phyloP scores from a whole-genome alignment of 108 stramenopile species.

The Discostella stelligeroides region DNA sequence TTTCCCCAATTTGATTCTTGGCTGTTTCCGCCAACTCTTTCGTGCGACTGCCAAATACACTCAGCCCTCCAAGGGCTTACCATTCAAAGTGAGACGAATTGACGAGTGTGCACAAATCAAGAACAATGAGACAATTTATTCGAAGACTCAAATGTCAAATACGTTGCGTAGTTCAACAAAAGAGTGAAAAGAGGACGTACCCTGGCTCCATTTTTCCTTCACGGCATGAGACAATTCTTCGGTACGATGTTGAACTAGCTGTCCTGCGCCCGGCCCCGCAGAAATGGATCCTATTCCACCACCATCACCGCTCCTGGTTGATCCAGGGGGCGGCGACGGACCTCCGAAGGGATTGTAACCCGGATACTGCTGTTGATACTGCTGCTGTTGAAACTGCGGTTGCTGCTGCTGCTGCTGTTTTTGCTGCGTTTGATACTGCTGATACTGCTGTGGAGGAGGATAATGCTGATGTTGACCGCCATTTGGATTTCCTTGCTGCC shows the following conservation, averaged over 20 bases:
- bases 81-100: not conserved
- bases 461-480: not conserved
- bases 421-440: conserved; percentile 20
- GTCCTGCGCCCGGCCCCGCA: conserved; percentile 36
- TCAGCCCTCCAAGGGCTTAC: conserved; percentile 36
- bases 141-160: too few relatives aligned
- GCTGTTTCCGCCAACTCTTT: conserved; percentile 51
- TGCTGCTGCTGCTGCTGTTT: conserved; percentile 18
- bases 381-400: conserved; percentile 10
- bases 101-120: not conserved
- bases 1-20: conserved; percentile 45
- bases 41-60: conserved; percentile 42
- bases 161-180: too few relatives aligned
- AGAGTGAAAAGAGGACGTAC: not conserved
- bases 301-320: not conserved
- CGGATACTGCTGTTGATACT: conserved; percentile 5
- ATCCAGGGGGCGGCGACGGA: not conserved
- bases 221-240: conserved; percentile 41
- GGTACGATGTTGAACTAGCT: conserved; percentile 39
- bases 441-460: conserved; percentile 12
- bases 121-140: not conserved
- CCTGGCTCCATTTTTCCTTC: conserved; percentile 48
- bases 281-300: not conserved
- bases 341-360: conserved; percentile 20
- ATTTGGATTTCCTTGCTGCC: conserved; percentile 3